Evolutionary conservation across 106 monocot genomes (phyloP).

Genomic region (Acorus calamus): DNA sequence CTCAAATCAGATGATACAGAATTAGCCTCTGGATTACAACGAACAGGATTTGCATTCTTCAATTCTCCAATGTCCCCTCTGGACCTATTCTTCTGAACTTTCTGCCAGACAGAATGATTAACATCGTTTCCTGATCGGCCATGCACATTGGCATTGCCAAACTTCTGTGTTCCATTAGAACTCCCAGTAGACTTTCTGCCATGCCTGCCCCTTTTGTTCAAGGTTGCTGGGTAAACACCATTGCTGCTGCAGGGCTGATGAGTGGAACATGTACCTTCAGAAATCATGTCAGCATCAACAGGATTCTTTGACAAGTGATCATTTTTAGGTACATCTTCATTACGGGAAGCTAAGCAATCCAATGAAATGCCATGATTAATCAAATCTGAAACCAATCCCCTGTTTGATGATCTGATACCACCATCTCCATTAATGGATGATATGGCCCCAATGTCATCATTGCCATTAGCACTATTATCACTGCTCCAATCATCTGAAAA

Average conservation of each 20-base stretch:
- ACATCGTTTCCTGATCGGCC: constrained; percentile 18
- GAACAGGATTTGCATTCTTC: constrained; percentile 2
- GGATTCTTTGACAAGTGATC: constrained; percentile 6
- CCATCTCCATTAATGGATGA: constrained; percentile 13
- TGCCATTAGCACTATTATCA: constrained; percentile 19
- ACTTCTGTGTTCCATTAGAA: constrained; percentile 8
- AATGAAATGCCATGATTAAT: constrained; percentile 3
- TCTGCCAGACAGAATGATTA: constrained; percentile 53
- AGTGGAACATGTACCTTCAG: constrained; percentile 31
- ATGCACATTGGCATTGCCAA: constrained; percentile 1
- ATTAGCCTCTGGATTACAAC: constrained; percentile 9
- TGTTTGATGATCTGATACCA: constrained; percentile 5
- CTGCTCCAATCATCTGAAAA: constrained; percentile 14
- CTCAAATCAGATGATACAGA: constrained; percentile 10
- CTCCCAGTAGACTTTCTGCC: constrained; percentile 23
- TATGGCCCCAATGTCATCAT: constrained; percentile 12
- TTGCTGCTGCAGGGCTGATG: constrained; percentile 34
- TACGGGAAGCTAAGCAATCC: constrained; percentile 1
- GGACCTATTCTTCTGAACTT: constrained; percentile 31
- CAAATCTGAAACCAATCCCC: constrained; percentile 5
- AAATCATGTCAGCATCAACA: constrained; percentile 7
- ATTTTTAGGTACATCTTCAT: neutral
- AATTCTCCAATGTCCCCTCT: constrained; percentile 2
- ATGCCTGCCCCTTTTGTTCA: constrained; percentile 31
- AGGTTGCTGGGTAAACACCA: constrained; percentile 28